These are phyloP conservation scores for Colletotrichum costaricense DNA, from an alignment of 2,329 filamentous ascomycete species.

Conservation along the genomic window DNA sequence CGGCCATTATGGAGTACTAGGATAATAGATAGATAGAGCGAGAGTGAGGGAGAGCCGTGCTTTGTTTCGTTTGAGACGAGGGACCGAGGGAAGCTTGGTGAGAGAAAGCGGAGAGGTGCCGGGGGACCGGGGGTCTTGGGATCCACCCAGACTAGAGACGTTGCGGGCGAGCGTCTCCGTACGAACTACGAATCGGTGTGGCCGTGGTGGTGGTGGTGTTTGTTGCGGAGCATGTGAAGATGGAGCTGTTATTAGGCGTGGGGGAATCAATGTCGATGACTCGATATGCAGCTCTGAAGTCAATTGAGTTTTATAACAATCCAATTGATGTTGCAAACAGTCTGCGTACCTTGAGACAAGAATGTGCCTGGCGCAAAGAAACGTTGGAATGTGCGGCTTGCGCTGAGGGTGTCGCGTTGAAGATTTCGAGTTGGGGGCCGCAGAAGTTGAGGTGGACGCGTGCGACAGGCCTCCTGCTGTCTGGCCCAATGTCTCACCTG, in stretches of 20 bases:
- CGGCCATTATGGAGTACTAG: not conserved
- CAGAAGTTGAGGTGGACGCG: not conserved
- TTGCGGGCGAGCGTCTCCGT: not conserved
- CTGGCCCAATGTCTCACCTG: not conserved
- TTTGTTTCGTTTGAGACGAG: not conserved
- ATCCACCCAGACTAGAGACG: not conserved
- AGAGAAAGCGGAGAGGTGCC: not conserved
- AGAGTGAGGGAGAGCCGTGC: not conserved
- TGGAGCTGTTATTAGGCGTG: not conserved
- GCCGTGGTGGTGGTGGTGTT: not conserved
- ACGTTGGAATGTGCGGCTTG: not conserved
- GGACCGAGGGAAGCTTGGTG: not conserved
- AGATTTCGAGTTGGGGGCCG: not conserved
- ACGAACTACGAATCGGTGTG: too few species aligned
- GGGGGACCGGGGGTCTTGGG: not conserved
- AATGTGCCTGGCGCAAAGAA: not conserved
- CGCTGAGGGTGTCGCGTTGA: not conserved
- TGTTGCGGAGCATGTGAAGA: slow-evolving; percentile 6
- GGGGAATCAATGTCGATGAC: not conserved
- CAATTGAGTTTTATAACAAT: not conserved
- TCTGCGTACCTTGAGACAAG: not conserved
- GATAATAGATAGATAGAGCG: not conserved
- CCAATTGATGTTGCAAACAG: not conserved
- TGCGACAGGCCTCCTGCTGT: not conserved
- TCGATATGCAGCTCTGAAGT: not conserved